phyloP scores from a whole-genome alignment of 2,329 filamentous ascomycete genomes.

The Clonostachys rhizophaga region DNA sequence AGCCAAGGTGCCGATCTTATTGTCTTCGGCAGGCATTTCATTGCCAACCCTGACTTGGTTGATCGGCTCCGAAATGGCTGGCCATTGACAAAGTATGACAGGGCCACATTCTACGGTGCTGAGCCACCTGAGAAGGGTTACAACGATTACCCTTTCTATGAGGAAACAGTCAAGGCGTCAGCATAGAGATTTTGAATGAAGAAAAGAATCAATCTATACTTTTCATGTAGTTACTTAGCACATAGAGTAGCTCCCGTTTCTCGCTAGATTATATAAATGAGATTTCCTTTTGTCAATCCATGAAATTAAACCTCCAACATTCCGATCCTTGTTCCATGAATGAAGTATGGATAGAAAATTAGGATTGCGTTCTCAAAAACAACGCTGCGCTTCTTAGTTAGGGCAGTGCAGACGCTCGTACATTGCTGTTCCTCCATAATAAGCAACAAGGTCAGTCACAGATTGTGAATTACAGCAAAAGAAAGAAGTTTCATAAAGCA shows the following conservation, averaged over 20 bases:
- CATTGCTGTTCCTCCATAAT: no score
- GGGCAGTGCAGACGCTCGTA: no score
- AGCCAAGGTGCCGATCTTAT: constrained; percentile 17
- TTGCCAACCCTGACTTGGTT: constrained; percentile 20
- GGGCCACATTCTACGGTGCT: constrained; percentile 18
- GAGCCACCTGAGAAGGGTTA: constrained; percentile 13
- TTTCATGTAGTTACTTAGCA: not conserved
- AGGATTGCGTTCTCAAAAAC: no score
- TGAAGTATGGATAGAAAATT: no score
- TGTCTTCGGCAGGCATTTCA: constrained; percentile 19
- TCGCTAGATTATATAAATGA: not conserved
- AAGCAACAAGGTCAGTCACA: no score
- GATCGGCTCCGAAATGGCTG: constrained; percentile 15
- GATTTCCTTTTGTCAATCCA: not conserved
- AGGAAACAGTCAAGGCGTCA: not conserved
- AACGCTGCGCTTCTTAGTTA: no score
- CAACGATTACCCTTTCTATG: constrained; percentile 17
- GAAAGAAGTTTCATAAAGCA: no score
- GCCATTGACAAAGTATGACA: constrained; percentile 17
- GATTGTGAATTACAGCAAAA: no score
- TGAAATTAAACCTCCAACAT: no score
- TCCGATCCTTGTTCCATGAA: no score
- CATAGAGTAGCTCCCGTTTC: no score
- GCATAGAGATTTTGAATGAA: not conserved
- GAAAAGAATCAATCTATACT: not conserved